Base-by-base conservation (phyloP, 148 eudicot genomes). In the Rhododendron kiyosumense region DNA sequence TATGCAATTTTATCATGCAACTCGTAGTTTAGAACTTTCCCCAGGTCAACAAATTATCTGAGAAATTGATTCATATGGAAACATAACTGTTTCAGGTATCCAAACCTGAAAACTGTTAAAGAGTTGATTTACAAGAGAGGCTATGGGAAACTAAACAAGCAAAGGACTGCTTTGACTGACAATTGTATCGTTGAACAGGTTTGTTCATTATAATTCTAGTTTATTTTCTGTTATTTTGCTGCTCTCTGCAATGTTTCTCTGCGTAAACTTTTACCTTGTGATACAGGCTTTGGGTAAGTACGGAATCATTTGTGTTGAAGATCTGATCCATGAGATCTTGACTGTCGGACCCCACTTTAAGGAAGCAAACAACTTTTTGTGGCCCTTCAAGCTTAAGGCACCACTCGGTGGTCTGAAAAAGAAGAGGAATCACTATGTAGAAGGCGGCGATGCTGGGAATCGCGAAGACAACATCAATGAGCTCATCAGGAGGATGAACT, bases 361-460 rank as follows among this genome's bases (percentile, higher is more conserved):
- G 90, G 84, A 90, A 81, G 90, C 89, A 0, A 90, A 90, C 78
- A 90, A 90, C 88, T 90, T 90, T 85, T 75, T 90, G 0, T 90
- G 92, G 92, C 90, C 92, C 43, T 90, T 90, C 86, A 88, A 90
- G 69, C 86, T 90, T 10, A 90, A 87, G 71, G 92, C 92, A 5
- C 92, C 92, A 26, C 85, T 90, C 84, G 92, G 90, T 80, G 92
- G 92, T 51, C 59, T 90, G 77, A 90, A 90, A 79, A 90, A 87
- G 86, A 88, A 90, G 89, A 87, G 90, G 82, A 90, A 90, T 24
- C 92, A 88, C 81, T 90, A 90, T 77, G 90, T 90, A 30, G 92
- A 90, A 84, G 92, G 92, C 30, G 92, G 92, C 7, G 92, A 90
- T 83, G 92, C 90, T 76, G 92, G 92, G 48, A 90, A 90, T 49